phyloP scores from a whole-genome alignment of 75 land plant species.

The Pinus tabuliformis region DNA sequence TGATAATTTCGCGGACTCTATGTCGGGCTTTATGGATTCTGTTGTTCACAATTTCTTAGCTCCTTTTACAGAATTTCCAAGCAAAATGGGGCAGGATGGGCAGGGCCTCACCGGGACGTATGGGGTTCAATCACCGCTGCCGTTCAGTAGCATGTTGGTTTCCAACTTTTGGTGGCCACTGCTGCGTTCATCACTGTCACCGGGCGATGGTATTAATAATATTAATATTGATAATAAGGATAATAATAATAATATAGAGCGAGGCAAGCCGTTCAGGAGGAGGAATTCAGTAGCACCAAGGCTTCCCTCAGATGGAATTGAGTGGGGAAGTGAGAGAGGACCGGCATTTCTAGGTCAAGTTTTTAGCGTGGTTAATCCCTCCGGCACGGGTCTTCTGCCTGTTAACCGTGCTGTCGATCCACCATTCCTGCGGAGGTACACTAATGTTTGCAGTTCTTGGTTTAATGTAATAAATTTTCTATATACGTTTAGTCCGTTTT shows the following conservation, averaged over 20 bases:
- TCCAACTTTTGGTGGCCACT: not conserved
- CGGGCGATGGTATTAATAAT: not conserved
- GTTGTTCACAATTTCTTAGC: not conserved
- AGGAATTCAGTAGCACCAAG: not conserved
- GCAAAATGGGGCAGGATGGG: not conserved
- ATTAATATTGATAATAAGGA: not conserved
- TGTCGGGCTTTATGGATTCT: not conserved
- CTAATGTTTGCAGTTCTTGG: not conserved
- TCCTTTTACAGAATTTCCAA: not conserved
- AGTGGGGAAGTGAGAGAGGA: constrained; percentile 29
- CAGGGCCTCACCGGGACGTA: not conserved
- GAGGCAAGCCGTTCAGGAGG: not conserved
- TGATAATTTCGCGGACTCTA: not conserved
- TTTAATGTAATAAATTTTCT: not conserved
- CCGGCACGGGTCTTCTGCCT: constrained; percentile 76
- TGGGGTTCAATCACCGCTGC: not conserved
- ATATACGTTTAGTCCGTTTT: not conserved
- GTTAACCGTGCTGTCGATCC: constrained; percentile 46
- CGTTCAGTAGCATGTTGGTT: not conserved
- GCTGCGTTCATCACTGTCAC: not conserved
- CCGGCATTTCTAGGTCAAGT: constrained; percentile 91
- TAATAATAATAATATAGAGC: not conserved
- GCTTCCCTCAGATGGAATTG: constrained; percentile 28
- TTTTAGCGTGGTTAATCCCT: constrained; percentile 79
- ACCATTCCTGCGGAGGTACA: constrained; percentile 30